Conservation (phyloP, 2,329 filamentous ascomycete genomes). For the Alternaria hordeiaustralica region DNA sequence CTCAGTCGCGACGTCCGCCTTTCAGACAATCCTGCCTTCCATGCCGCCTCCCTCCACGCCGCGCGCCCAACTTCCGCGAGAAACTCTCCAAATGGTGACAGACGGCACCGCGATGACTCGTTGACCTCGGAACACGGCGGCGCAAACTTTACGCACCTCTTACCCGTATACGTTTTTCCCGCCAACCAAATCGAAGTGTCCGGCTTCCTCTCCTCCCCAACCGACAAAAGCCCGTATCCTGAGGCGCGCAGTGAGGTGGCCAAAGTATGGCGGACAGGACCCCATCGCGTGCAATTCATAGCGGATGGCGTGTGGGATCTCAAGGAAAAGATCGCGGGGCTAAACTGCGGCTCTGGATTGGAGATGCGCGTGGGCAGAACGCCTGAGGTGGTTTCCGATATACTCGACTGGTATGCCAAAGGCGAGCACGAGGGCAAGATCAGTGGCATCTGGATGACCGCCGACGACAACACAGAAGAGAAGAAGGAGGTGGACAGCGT, state of each 20-base stretch:
- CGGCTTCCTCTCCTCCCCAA: slow-evolving; percentile 66
- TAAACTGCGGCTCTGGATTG: slow-evolving; percentile 64
- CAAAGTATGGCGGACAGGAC: slow-evolving; percentile 75
- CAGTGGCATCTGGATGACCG: slow-evolving; percentile 75
- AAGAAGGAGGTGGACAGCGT: slow-evolving; percentile 67
- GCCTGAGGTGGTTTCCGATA: slow-evolving; percentile 63
- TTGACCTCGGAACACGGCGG: slow-evolving; percentile 29
- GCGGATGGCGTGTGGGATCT: slow-evolving; percentile 76
- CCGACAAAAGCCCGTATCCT: slow-evolving; percentile 65
- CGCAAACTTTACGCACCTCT: slow-evolving; percentile 59
- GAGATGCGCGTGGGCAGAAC: slow-evolving; percentile 68
- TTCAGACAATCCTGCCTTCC: slow-evolving; percentile 75
- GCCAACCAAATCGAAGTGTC: slow-evolving; percentile 76
- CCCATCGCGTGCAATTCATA: slow-evolving; percentile 73
- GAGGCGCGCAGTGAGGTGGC: slow-evolving; percentile 70
- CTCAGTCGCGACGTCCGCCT: slow-evolving; percentile 75
- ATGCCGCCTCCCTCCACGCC: slow-evolving; percentile 55
- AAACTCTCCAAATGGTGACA: slow-evolving; percentile 13
- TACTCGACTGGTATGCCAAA: slow-evolving; percentile 58
- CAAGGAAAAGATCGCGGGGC: slow-evolving; percentile 65
- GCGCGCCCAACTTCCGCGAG: slow-evolving; percentile 13
- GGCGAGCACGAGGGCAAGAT: slow-evolving; percentile 54
- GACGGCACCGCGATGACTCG: slow-evolving; percentile 49
- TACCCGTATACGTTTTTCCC: slow-evolving; percentile 71
- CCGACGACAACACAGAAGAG: slow-evolving; percentile 74